These are phyloP conservation scores for Talaromyces nanjingensis DNA, from an alignment of 495 filamentous ascomycete species.

Conservation along the genomic window DNA sequence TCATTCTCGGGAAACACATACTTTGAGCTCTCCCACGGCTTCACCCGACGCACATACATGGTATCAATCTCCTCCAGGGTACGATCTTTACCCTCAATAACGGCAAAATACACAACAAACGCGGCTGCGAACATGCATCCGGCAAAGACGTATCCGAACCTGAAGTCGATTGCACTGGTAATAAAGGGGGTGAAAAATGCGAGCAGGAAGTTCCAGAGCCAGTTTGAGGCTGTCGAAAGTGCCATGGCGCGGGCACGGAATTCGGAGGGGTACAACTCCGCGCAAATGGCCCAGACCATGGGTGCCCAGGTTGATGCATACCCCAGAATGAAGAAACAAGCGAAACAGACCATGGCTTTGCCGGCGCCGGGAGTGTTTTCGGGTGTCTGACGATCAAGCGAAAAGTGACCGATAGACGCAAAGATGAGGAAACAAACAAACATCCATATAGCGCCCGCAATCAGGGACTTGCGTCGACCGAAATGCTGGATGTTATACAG, in stretches of 20 bases:
- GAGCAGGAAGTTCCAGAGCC: conserved; percentile 82
- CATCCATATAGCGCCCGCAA: conserved; percentile 61
- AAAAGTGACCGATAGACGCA: conserved; percentile 59
- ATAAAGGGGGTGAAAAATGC: conserved; percentile 74
- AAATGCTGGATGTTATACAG: conserved; percentile 65
- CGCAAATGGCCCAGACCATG: conserved; percentile 70
- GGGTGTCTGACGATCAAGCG: conserved; percentile 48
- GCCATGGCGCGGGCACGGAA: conserved; percentile 70
- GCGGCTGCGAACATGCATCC: conserved; percentile 55
- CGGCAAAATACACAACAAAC: conserved; percentile 62
- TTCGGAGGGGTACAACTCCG: conserved; percentile 71
- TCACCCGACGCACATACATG: conserved; percentile 65
- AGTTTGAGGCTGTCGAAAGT: conserved; percentile 70
- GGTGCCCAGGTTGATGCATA: conserved; percentile 73
- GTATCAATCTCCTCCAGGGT: conserved; percentile 71
- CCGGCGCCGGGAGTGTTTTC: conserved; percentile 54
- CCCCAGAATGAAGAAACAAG: conserved; percentile 55
- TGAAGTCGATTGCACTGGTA: conserved; percentile 55
- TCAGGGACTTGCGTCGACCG: conserved; percentile 61
- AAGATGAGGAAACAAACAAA: conserved; percentile 66
- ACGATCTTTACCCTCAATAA: conserved; percentile 57
- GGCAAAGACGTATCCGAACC: conserved; percentile 73
- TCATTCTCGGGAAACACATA: conserved; percentile 27
- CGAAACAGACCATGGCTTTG: conserved; percentile 68
- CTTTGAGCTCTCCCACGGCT: conserved; percentile 52